Percentiles rank a stretch among this genome's conserved stretches.
Evolutionary conservation across 495 filamentous ascomycete genomes (phyloP).

Genomic region (Penicillium turbatum): DNA sequence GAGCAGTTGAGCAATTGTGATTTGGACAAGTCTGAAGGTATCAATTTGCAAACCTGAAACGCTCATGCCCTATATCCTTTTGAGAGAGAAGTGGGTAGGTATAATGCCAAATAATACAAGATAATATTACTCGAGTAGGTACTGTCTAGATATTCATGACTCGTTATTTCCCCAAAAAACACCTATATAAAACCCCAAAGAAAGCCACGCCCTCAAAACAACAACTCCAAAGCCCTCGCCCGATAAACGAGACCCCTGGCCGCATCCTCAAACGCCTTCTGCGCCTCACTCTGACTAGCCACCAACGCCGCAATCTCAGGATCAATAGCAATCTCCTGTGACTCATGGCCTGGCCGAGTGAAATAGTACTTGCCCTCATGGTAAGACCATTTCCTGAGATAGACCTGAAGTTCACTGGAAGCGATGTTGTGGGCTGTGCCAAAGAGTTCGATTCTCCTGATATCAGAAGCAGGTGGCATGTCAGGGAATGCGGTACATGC

Average conservation of each 20-base stretch:
- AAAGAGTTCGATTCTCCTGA: neutral
- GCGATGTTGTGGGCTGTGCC: constrained; percentile 20
- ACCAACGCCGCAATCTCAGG: constrained; percentile 18
- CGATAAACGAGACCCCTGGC: constrained; percentile 16
- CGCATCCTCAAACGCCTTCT: constrained; percentile 19
- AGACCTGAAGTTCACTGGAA: constrained; percentile 36
- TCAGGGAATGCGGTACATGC: neutral
- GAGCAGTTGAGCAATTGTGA: no score
- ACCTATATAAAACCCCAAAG: neutral
- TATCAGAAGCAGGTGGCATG: neutral
- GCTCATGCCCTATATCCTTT: no score
- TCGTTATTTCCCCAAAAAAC: neutral
- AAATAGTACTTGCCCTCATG: constrained; percentile 42
- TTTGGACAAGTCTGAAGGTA: no score
- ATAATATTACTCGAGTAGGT: neutral
- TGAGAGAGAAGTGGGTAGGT: no score
- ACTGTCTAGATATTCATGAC: neutral
- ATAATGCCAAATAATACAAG: no score
- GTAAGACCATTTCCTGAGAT: constrained; percentile 36
- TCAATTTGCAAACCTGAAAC: no score
- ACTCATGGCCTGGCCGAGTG: constrained; percentile 33
- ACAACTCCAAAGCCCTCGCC: constrained; percentile 19
- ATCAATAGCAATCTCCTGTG: constrained; percentile 33
- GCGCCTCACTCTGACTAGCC: constrained; percentile 17
- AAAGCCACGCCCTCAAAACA: constrained; percentile 4